phyloP scores from a whole-genome alignment of 768 basidiomycete genomes.

The Lactifluus piperatus region DNA sequence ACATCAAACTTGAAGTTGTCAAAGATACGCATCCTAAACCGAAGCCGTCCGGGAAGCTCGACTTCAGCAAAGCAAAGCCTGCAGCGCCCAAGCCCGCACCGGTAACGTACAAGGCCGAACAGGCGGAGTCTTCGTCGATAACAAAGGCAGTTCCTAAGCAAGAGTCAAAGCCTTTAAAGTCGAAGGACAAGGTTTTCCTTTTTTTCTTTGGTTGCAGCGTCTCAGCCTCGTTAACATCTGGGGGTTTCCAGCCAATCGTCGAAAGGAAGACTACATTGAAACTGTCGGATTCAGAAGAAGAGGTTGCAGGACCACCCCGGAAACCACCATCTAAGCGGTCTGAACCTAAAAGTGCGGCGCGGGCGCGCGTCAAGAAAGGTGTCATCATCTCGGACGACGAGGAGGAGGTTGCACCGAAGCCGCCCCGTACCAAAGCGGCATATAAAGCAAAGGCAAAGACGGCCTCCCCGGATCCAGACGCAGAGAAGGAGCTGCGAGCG shows the following conservation, averaged over 20 bases:
- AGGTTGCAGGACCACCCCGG: constrained; percentile 9
- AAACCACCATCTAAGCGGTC: constrained; percentile 12
- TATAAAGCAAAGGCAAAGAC: constrained; percentile 28
- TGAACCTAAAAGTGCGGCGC: constrained; percentile 20
- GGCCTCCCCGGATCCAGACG: constrained; percentile 37
- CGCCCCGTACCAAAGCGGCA: constrained; percentile 28
- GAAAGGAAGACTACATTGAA: constrained; percentile 27
- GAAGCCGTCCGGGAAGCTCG: constrained; percentile 42
- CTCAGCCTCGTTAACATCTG: background rate
- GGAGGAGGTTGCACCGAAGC: constrained; percentile 37
- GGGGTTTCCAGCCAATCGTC: constrained; percentile 22
- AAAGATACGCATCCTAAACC: constrained; percentile 26
- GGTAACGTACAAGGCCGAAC: constrained; percentile 14
- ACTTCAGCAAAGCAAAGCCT: constrained; percentile 29
- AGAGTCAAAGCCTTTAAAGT: background rate
- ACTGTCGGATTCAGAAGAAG: constrained; percentile 22
- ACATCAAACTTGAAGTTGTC: constrained; percentile 22
- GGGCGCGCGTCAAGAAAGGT: constrained; percentile 37
- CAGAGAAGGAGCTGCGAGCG: constrained; percentile 37
- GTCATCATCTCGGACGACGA: constrained; percentile 56
- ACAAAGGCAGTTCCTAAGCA: constrained; percentile 10
- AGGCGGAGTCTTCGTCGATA: constrained; percentile 12
- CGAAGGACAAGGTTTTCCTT: background rate
- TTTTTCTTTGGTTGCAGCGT: background rate
- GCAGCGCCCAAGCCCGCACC: constrained; percentile 12